Base-by-base conservation (phyloP, 2,329 filamentous ascomycete genomes). In the Fusarium sp. region DNA sequence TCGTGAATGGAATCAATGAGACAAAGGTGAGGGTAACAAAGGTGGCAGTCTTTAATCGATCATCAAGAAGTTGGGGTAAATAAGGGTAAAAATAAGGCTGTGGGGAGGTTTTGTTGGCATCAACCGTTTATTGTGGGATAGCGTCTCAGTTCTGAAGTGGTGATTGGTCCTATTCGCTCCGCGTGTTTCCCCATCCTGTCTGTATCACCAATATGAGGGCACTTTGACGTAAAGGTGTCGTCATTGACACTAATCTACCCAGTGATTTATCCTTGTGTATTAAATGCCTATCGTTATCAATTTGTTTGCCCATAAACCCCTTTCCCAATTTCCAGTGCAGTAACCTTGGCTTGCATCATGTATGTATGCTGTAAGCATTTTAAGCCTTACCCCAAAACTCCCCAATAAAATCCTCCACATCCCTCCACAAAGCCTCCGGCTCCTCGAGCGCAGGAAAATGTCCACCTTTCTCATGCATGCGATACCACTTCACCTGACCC, bases 361-460 rank as follows among this genome's bases (percentile, higher is more conserved):
- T 29, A 32, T 24, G 24, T 24, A 24, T 24, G 24, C 24, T 24
- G 24, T 24, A 24, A 24, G 24, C 24, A 24, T 24, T 24, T 24
- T 24, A 25, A 25, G 24, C 27, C 27, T 51, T 30, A 3, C 22
- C 2, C 65, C 63, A 67, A 12, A 67, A 67, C 11, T 27, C 41
- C 3, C 9, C 30, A 44, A 71, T 52, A 20, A 71, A 71, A 8
- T 69, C 65, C 30, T 67, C 25, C 6, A 71, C 30, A 18, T 71
- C 69, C 2, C 49, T 61, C 68, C 58, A 71, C 40, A 71, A 27
- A 3, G 44, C 9, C 13, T 71, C 55, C 1, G 69, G 68, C 25
- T 59, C 46, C 24, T 71, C 69, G 16, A 71, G 65, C 8, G 65
- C 69, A 52, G 65, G 57, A 54, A 71, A 71, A 27, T 71, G 69